Base-by-base conservation (phyloP, 2,329 filamentous ascomycete genomes). In the Chaetothyriales sp. region DNA sequence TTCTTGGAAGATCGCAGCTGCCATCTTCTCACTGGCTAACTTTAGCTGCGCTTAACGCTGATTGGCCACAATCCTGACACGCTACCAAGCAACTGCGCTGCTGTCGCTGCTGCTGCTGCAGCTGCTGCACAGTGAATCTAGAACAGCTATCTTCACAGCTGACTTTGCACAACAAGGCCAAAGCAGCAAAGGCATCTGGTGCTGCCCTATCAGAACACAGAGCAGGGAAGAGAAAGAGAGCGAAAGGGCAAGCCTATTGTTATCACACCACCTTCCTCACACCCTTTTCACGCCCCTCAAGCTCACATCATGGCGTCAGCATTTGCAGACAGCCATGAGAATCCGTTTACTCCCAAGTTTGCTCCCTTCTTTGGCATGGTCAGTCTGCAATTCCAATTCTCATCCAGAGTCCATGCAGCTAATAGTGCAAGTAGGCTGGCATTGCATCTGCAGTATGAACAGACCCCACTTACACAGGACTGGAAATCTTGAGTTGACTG, bases 291-390 rank as follows among this genome's bases (percentile, higher is more conserved):
- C 13, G 2, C 8, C 5, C 33, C 33, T 40, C 33, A 15, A 40
- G 5, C 13, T 13, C 2, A 5, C 33, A 47, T 10, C 46, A 47
- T 47, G 46, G 46, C 46, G 18, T 47, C 46, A 25, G 20, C 46
- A 18, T 25, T 18, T 33, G 46, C 46, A 33, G 54, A 58, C 40
- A 51, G 53, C 25, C 54, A 54, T 18, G 64, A 66, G 47, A 76
- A 70, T 56, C 74, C 77, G 54, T 67, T 74, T 56, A 69, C 78
- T 52, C 80, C 80, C 59, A 78, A 77, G 67, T 83, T 82, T 63
- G 80, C 80, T 63, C 79, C 80, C 47, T 83, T 83, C 71, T 74
- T 83, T 63, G 80, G 80, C 66, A 83, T 83, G 76, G 78, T 81
- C 69, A 67, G 75, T 73, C 19, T 19, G 40, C 33, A 25, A 48